Percentiles rank a stretch among this genome's conserved stretches.
Evolutionary conservation across 176 grass and related monocot species (phyloP).

Genomic region (Triticum urartu): DNA sequence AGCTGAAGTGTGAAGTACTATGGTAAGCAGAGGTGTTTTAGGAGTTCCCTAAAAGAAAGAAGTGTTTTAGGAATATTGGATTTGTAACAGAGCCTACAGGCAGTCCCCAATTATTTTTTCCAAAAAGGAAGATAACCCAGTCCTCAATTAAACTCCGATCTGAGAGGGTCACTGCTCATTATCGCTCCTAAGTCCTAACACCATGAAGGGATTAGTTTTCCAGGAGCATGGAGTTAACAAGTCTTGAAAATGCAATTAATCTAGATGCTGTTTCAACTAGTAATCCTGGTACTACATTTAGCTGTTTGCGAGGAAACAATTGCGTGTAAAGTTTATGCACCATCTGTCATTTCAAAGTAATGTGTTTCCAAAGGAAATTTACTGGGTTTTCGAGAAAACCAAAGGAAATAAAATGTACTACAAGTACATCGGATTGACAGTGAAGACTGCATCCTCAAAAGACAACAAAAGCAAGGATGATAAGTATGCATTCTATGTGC

Average conservation of each 20-base stretch:
- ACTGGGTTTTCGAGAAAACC: neutral
- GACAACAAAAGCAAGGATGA: neutral
- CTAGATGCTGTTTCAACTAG: neutral
- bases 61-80: neutral
- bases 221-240: neutral
- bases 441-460: neutral
- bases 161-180: neutral
- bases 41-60: neutral
- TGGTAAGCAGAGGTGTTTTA: neutral
- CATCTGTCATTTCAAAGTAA: neutral
- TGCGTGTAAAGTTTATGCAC: neutral
- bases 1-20: neutral
- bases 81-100: neutral
- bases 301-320: neutral
- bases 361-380: neutral
- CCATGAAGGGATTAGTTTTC: neutral
- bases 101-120: no score
- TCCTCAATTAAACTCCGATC: neutral
- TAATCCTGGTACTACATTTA: neutral
- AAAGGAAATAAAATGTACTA: neutral
- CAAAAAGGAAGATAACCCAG: neutral
- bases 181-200: no score
- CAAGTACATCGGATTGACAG: neutral
- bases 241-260: neutral
- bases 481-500: neutral